Evolutionary conservation across 2,329 filamentous ascomycete genomes (phyloP).

Genomic region (Paecilomyces variotii): DNA sequence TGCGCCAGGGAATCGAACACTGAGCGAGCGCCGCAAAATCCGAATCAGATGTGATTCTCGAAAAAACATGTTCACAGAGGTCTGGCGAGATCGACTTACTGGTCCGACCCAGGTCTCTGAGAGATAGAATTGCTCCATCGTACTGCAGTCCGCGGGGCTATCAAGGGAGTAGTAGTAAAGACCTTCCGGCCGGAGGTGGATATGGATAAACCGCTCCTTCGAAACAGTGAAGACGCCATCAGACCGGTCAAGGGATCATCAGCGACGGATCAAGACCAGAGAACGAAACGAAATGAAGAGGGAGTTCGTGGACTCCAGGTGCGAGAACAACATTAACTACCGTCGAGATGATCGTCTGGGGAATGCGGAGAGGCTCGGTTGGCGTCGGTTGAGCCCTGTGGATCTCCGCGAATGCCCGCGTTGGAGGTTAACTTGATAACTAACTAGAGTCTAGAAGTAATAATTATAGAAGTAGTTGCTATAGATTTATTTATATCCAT

Average conservation of each 20-base stretch:
- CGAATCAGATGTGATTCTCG: too few species aligned
- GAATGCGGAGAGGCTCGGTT: constrained; percentile 19
- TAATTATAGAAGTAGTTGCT: too few species aligned
- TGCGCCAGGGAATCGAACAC: constrained; percentile 77
- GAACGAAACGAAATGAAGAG: constrained; percentile 1
- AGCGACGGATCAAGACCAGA: neutral
- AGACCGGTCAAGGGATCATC: constrained; percentile 5
- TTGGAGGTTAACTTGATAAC: neutral
- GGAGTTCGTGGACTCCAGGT: too few species aligned
- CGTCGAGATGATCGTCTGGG: constrained; percentile 1
- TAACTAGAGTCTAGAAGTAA: too few species aligned
- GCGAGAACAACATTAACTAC: too few species aligned
- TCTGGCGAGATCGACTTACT: constrained; percentile 33
- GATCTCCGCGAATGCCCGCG: neutral
- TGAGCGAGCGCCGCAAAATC: constrained; percentile 14
- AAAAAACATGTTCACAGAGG: too few species aligned
- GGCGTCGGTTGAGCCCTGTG: constrained; percentile 13
- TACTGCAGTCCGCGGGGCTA: constrained; percentile 12
- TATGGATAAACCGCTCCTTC: constrained; percentile 7
- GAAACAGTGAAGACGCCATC: constrained; percentile 13
- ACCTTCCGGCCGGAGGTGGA: constrained; percentile 4
- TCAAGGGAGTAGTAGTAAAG: constrained; percentile 3
- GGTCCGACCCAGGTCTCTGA: constrained; percentile 52
- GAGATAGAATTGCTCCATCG: constrained; percentile 49
- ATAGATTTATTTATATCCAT: neutral